Percentiles rank a stretch among this genome's conserved stretches.
Conservation (phyloP, 345 rosid genomes). For the Hibiscus mutabilis region DNA sequence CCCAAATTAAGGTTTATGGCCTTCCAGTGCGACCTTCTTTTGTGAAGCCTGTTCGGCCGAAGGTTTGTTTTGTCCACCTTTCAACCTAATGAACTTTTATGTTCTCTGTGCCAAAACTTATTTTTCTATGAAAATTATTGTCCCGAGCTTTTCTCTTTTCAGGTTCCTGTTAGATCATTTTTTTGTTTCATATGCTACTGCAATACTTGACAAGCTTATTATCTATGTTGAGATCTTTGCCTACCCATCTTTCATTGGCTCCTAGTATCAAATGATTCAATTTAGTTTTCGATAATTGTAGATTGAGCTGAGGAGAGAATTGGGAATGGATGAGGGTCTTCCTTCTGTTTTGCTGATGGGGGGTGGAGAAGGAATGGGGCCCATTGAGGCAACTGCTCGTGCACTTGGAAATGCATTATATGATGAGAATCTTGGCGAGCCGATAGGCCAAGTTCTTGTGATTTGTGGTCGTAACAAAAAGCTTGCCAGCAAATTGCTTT, state of each 20-base stretch:
- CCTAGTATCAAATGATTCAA: not conserved
- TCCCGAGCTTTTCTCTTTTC: not conserved
- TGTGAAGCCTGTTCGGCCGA: slow-evolving; percentile 83
- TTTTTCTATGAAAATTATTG: not conserved
- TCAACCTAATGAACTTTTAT: not conserved
- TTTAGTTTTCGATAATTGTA: slow-evolving; percentile 15
- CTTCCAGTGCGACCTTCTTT: slow-evolving; percentile 99
- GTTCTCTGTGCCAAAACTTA: not conserved
- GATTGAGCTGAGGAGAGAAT: slow-evolving; percentile 73
- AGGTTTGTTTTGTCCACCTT: slow-evolving; percentile 47
- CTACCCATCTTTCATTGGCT: slow-evolving; percentile 8
- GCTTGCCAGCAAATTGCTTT: slow-evolving; percentile 61
- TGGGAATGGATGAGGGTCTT: slow-evolving; percentile 86
- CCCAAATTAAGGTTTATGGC: slow-evolving; percentile 90
- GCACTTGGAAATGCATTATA: slow-evolving; percentile 79
- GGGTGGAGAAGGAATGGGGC: slow-evolving; percentile 99
- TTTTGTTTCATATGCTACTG: not conserved
- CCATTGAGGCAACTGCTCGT: slow-evolving; percentile 88
- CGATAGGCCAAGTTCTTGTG: slow-evolving; percentile 82
- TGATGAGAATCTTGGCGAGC: slow-evolving; percentile 67
- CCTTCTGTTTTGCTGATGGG: slow-evolving; percentile 98
- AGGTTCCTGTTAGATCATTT: not conserved
- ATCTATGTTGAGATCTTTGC: not conserved
- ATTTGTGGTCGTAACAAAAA: slow-evolving; percentile 92
- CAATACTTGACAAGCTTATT: not conserved